Evolutionary conservation across 2,329 filamentous ascomycete genomes (phyloP), one percentile per base, ranked within the genome.

Genomic region (Colletotrichum cereale): DNA sequence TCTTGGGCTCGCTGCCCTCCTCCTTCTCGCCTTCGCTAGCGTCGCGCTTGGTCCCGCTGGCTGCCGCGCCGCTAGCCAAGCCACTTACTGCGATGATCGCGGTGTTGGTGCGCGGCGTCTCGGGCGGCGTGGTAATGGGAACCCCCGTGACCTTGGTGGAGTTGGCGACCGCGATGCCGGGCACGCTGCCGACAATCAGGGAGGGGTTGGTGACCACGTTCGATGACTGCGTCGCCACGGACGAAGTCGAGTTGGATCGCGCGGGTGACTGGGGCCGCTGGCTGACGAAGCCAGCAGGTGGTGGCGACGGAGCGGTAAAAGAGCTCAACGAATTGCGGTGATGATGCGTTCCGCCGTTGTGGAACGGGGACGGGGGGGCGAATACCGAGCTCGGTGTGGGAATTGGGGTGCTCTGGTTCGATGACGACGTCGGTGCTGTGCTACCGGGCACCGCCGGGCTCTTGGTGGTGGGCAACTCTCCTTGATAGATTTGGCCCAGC

Each of bases 51-150:
- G 83, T 81, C 38, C 87, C 87, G 5, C 42, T 52, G 3, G 79
- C 78, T 56, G 77, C 77, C 48, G 77, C 76, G 31, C 76, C 76
- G 21, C 24, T 29, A 12, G 62, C 36, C 38, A 55, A 40, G n/a
- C 36, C 50, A 18, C 14, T 56, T 18, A 42, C 47, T 26, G 62
- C 21, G 24, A 77, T 75, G 1, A 77, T 74, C 55, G 78, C 80
- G 50, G 87, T 86, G 76, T 88, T 89, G 18, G 69, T 55, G 62
- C 89, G 87, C 7, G 96, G 96, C 3, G 96, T 98, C 80, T 97
- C 93, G 0, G 96, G 96, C 2, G 96, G 96, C 10, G 96, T 98
- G 47, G 93, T 94, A 76, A 97, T 89, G 0, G 95, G 93, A 53
- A 97, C 83, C 0, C 87, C 86, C 0, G 85, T 84, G 3, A 89